Evolutionary conservation across 768 basidiomycete genomes (phyloP), one percentile per base, ranked within the genome.

Genomic region (Pulveroboletus sp.): DNA sequence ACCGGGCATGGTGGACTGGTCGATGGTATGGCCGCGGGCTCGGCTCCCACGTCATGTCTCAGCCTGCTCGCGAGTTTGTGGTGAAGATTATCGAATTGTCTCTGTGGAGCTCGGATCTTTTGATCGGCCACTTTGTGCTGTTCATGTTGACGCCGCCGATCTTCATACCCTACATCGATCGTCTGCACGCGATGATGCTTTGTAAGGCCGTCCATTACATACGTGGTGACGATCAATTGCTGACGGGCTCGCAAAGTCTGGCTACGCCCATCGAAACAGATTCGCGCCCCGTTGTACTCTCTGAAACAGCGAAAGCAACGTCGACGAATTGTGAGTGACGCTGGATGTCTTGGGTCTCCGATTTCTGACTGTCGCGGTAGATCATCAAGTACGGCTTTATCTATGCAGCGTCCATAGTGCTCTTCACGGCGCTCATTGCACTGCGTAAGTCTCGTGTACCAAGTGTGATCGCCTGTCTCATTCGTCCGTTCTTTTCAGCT

Each of bases 1-100:
- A 98, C 72, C 79, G 92, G 26, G 94, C 94, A 7, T 99, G 95
- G 95, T 99, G 96, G 96, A 95, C 94, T 30, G 94, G 93, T 41
- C 77, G 85, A 64, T 97, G 96, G 96, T 95, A 93, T 67, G 94
- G 94, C 38, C 85, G 93, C 44, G 93, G 93, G 5, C 79, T 99
- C 24, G 94, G 95, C 38, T 63, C 81, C 5, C 86, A 92, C 66
- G 93, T 86, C 38, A 89, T 95, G 83, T 93, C 92, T n/a, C 96
- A 98, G 66, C 95, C 95, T 45, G 92, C 89, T 27, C 87, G 96
- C 65, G 96, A 98, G 75, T 97, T 92, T 60, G 72, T 97, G 56
- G 95, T 98, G 73, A 99, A 99, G 78, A 89, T 93, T 54, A 91
- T 98, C 59, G 96, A 98, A 71, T 75, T 98, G 67, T 90, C 90